phyloP scores from a whole-genome alignment of 371 early-diverging fungal genomes.

The Mortierella sp. region DNA sequence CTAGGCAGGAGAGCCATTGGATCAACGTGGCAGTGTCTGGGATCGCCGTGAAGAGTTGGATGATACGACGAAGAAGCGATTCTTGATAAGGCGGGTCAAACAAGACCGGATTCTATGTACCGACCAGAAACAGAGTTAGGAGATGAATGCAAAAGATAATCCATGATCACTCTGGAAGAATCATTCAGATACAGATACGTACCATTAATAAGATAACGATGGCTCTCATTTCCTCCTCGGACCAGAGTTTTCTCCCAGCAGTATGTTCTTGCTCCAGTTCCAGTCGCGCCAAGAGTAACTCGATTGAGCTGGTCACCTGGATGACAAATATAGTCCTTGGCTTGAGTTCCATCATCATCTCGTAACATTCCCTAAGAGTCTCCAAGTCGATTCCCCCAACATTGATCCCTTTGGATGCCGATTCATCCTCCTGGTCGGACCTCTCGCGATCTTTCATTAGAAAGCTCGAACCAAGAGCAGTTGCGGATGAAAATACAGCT shows the following conservation, averaged over 20 bases:
- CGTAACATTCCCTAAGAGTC: conserved; percentile 58
- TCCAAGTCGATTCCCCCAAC: conserved; percentile 61
- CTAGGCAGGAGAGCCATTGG: conserved; percentile 60
- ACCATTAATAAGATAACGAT: conserved; percentile 59
- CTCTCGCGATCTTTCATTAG: conserved; percentile 27
- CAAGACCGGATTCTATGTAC: conserved; percentile 61
- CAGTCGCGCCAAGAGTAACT: conserved; percentile 63
- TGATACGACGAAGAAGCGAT: conserved; percentile 57
- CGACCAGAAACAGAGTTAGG: not conserved
- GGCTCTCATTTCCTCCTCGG: conserved; percentile 54
- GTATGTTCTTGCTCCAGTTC: conserved; percentile 53
- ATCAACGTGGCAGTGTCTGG: conserved; percentile 50
- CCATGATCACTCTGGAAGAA: not conserved
- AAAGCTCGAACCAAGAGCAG: conserved; percentile 42
- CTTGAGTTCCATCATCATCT: conserved; percentile 52
- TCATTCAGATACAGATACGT: no score
- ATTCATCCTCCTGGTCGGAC: not conserved
- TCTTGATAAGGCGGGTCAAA: conserved; percentile 60
- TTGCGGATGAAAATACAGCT: conserved; percentile 59
- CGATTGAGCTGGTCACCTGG: conserved; percentile 62
- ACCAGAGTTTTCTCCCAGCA: conserved; percentile 19
- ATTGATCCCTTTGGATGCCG: conserved; percentile 24
- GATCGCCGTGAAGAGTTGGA: conserved; percentile 55
- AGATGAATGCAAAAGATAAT: not conserved
- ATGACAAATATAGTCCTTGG: conserved; percentile 59